Base-by-base conservation (phyloP, 352 stramenopile genomes). In the Phytophthora pseudosyringae region DNA sequence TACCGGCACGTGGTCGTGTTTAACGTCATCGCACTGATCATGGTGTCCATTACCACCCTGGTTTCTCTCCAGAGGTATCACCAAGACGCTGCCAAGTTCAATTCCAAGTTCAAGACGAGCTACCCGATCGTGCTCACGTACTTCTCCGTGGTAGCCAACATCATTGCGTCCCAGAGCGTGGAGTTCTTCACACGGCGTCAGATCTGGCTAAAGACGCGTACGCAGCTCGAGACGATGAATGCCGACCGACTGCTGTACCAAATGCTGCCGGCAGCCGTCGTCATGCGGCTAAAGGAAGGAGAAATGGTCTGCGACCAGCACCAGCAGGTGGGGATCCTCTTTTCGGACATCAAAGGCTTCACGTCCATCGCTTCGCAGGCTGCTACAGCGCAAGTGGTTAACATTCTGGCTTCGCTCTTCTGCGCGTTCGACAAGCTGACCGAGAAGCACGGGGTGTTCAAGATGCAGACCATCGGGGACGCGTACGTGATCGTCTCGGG, bases 381-480 rank as follows among this genome's bases (percentile, higher is more conserved):
- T 15, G 83, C 90, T 29, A 91, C 91, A 0, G 79, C 83, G 2
- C 83, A 98, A 75, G 90, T 98, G 18, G 91, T 97, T 4, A 86
- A 97, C 54, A 89, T 98, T 48, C 63, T 98, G 3, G 89, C 93
- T 31, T 93, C 90, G n/a, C 72, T 98, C 1, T 98, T 98, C 59
- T 93, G 85, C 38, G 83, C 85, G 10, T 98, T 98, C 43, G 91
- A 98, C 66, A 92, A 94, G 15, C 67, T 98, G n/a, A 94, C 88
- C 0, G 83, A 95, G 39, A 96, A 97, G 68, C 88, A 98, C 66
- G 85, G 90, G 32, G 89, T 98, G 31, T 97, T 97, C 55, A 98
- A 98, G 70, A 93, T 98, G 74, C 89, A 98, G 66, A 97, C 88
- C 0, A 98, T 98, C 31, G 91, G 93, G 11, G 93, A 98, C 71